Percentiles rank a stretch among this genome's conserved stretches.
Conservation (phyloP, 2,329 filamentous ascomycete genomes). For the Zalaria sp. region DNA sequence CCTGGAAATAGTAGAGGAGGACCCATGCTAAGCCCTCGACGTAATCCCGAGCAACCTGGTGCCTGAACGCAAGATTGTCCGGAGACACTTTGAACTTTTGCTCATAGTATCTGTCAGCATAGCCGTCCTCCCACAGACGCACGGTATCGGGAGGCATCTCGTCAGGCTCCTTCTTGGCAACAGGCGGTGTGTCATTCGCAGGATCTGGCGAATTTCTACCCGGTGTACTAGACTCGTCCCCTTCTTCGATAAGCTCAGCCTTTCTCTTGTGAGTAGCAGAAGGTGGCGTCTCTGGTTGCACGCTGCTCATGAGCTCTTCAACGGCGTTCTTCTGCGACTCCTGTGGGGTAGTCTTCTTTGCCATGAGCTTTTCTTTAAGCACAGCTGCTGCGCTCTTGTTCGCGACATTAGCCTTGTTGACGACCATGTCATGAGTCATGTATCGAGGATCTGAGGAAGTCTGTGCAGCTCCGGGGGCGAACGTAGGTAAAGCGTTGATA, state of each 20-base stretch:
- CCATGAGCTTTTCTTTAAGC: conserved; percentile 66
- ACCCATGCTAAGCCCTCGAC: conserved; percentile 94
- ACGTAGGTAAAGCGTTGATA: conserved; percentile 37
- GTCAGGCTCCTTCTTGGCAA: conserved; percentile 36
- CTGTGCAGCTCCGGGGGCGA: conserved; percentile 39
- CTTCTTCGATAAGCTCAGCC: conserved; percentile 52
- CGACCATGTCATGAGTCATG: conserved; percentile 77
- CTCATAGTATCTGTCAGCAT: conserved; percentile 90
- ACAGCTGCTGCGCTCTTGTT: conserved; percentile 92
- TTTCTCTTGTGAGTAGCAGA: conserved; percentile 63
- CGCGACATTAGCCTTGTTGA: conserved; percentile 60
- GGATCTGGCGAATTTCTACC: conserved; percentile 42
- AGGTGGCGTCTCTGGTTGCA: conserved; percentile 17
- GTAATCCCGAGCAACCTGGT: conserved; percentile 80
- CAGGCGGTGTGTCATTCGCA: conserved; percentile 11
- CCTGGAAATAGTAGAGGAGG: conserved; percentile 91
- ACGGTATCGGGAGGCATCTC: conserved; percentile 66
- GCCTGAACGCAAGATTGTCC: conserved; percentile 70
- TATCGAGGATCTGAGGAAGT: conserved; percentile 36
- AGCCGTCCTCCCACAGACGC: conserved; percentile 87
- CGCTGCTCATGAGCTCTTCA: conserved; percentile 6
- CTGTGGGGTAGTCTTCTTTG: conserved; percentile 15
- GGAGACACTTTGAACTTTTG: conserved; percentile 85
- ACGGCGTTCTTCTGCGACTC: conserved; percentile 13
- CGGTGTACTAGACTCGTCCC: conserved; percentile 37